phyloP scores from a whole-genome alignment of 202 grass and related monocot genomes.

The Panicum virgatum region DNA sequence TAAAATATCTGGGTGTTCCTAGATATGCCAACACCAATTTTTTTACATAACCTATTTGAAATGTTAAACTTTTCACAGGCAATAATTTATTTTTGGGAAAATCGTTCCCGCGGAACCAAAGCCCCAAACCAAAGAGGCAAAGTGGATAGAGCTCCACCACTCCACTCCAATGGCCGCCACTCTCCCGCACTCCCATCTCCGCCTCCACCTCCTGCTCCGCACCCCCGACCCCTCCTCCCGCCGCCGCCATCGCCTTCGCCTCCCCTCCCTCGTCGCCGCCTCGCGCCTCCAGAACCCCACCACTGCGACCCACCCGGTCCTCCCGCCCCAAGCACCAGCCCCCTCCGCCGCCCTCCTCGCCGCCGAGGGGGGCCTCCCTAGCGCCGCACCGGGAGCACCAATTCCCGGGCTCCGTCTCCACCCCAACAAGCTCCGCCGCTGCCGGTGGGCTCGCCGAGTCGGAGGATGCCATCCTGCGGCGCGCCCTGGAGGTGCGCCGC shows the following conservation, averaged over 20 bases:
- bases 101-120: too few relatives aligned
- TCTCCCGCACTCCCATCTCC: slow-evolving; percentile 30
- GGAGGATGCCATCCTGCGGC: slow-evolving; percentile 56
- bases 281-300: slow-evolving; percentile 41
- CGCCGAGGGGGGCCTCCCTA: slow-evolving; percentile 66
- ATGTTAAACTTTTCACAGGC: too few relatives aligned
- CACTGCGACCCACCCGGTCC: slow-evolving; percentile 18
- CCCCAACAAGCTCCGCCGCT: slow-evolving; percentile 9
- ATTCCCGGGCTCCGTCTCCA: slow-evolving; percentile 76
- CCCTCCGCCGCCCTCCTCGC: slow-evolving; percentile 47
- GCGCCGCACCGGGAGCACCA: slow-evolving; percentile 55
- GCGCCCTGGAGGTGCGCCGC: slow-evolving; percentile 78
- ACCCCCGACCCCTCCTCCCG: background rate
- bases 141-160: background rate
- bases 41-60: too few relatives aligned
- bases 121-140: background rate
- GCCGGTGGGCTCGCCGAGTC: background rate
- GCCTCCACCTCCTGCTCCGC: slow-evolving; percentile 19
- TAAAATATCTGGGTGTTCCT: too few relatives aligned
- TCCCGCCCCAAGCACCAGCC: slow-evolving; percentile 1
- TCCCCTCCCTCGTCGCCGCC: background rate
- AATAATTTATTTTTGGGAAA: too few relatives aligned
- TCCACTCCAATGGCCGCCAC: slow-evolving; percentile 47
- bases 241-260: background rate
- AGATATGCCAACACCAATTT: too few relatives aligned